Base-by-base conservation (phyloP, 2,329 filamentous ascomycete species). In the Sarocladium strictum region DNA sequence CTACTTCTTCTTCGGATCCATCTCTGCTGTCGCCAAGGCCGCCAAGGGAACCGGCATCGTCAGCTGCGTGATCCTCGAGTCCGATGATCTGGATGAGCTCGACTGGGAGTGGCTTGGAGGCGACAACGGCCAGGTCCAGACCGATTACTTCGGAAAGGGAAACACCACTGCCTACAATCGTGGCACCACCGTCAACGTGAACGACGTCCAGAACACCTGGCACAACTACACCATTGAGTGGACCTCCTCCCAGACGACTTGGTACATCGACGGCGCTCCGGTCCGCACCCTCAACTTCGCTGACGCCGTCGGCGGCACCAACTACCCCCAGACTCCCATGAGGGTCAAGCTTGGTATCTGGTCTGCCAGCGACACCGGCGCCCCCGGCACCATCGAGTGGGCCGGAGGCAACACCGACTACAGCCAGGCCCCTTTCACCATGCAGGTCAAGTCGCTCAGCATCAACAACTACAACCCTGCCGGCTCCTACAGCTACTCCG, bases 1-100 rank as follows among this genome's bases (percentile, higher is more conserved):
- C 78, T 91, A 90, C 72, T 87, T 91, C 66, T 90, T 91, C 86
- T 91, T 89, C 64, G 87, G 87, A 49, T 81, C 80, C 59, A 81
- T 89, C 57, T 81, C 87, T 47, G 80, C 84, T 55, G 76, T 77
- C n/a, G 74, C 90, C 69, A 76, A 51, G 19, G 26, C 47, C 11
- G 47, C 47, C n/a, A 33, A 33, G 47, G 47, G 47, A 51, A 51
- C 47, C 3, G 87, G 87, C 49, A 89, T 91, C 58, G 85, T 91
- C 57, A 89, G 85, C 72, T 87, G 84, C 57, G 76, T 85, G 10
- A 84, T 90, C 17, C 68, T 91, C 59, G 83, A 88, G 68, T 90
- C 86, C 1, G 87, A 91, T 63, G 78, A 80, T 59, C 72, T 90
- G 26, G 87, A 91, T 23, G 87, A 91, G 69, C 88, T 91, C 57